These are phyloP conservation scores for Aspergillus baeticus DNA, from an alignment of 495 filamentous ascomycete species.

Conservation along the genomic window DNA sequence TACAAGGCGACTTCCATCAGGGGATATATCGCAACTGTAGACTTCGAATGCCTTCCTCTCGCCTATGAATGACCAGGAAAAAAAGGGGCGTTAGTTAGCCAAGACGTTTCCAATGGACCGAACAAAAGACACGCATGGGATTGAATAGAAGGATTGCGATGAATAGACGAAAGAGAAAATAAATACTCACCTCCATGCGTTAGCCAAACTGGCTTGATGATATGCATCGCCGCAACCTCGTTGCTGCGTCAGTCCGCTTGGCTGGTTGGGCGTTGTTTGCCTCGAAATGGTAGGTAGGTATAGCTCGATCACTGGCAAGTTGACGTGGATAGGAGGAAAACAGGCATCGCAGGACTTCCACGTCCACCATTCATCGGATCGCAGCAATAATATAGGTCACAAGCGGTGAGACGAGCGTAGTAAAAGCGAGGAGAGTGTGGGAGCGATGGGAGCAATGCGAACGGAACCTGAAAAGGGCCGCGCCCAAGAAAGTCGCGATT, in stretches of 20 bases:
- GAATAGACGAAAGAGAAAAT: slow-evolving; percentile 18
- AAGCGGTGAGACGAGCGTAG: not conserved
- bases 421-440: not conserved
- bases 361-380: slow-evolving; percentile 15
- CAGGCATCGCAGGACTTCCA: slow-evolving; percentile 31
- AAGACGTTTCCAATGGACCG: not conserved
- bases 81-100: slow-evolving; percentile 7
- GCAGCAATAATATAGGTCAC: not conserved
- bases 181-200: slow-evolving; percentile 73
- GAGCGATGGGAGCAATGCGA: slow-evolving; percentile 9
- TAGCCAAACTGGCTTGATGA: slow-evolving; percentile 92
- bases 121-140: not conserved
- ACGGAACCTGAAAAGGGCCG: slow-evolving; percentile 21
- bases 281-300: slow-evolving; percentile 1
- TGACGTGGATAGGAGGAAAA: slow-evolving; percentile 23
- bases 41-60: slow-evolving; percentile 97
- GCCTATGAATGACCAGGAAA: slow-evolving; percentile 45
- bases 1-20: slow-evolving; percentile 85
- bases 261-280: slow-evolving; percentile 4
- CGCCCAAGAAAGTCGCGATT: slow-evolving; percentile 45
- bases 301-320: slow-evolving; percentile 20
- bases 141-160: slow-evolving; percentile 4
- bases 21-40: slow-evolving; percentile 95
- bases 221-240: slow-evolving; percentile 61
- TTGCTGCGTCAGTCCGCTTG: slow-evolving; percentile 3